A percentile compares a stretch with the other conserved stretches of the same genome.
phyloP scores from a whole-genome alignment of 805 yeast species.

The Kluyveromyces nonfermentans region DNA sequence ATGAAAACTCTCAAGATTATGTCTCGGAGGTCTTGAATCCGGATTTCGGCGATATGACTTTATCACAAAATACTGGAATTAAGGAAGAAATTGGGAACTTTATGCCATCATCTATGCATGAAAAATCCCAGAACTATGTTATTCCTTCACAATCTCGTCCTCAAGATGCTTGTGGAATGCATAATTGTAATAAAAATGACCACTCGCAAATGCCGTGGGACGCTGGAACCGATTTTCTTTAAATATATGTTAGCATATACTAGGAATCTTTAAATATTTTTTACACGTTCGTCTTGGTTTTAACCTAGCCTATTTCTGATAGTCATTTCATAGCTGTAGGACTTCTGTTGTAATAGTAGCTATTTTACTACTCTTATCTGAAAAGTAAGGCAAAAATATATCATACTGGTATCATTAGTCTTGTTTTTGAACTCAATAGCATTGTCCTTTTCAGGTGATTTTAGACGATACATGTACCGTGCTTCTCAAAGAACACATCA shows the following conservation, averaged over 20 bases:
- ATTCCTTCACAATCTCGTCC: neutral
- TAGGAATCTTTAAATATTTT: neutral
- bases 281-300: neutral
- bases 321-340: no score
- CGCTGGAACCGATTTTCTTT: neutral
- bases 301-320: no score
- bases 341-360: no score
- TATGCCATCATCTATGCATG: neutral
- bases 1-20: neutral
- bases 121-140: neutral
- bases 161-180: neutral
- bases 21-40: constrained; percentile 1
- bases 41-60: neutral
- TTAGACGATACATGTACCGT: no score
- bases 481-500: no score
- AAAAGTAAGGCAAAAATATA: no score
- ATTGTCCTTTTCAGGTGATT: no score
- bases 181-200: no score
- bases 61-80: neutral
- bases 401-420: no score
- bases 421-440: no score
- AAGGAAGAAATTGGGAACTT: neutral
- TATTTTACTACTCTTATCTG: no score
- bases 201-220: neutral
- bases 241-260: neutral